Base-by-base conservation (phyloP, 129 eudicot genomes). In the Artemisia argyi region DNA sequence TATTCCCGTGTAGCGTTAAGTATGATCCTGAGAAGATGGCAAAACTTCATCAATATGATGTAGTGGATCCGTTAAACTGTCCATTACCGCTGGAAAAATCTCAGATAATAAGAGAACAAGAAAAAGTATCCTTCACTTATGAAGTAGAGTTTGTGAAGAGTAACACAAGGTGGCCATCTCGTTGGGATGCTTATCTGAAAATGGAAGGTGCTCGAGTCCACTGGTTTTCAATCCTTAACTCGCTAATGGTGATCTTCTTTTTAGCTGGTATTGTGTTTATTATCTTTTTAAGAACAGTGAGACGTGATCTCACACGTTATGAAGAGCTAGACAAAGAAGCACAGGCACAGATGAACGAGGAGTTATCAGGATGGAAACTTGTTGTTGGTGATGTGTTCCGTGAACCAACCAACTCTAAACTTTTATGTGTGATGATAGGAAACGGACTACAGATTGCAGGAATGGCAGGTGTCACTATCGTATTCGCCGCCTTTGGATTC, bases 121-220 rank as follows among this genome's bases (percentile, higher is more conserved):
- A 87, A 50, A 83, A 72, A 74, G 53, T 87, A 26, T 78, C 92
- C 3, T 87, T 87, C 72, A 87, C 81, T 51, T 87, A 87, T 42
- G 88, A 83, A 69, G 92, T 87, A 46, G 86, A 87, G 77, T 87
- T 87, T 81, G 88, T 81, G 78, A 87, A 83, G 68, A 87, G 88
- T 39, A 78, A 87, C 18, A 61, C 79, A 32, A 81, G 80, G 79
- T 87, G 92, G 92, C 92, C 92, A 3, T 87, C 92, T 17, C 82
- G 92, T 35, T 87, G 92, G 92, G 92, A 87, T 76, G 92, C 92
- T 59, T 87, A 87, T 76, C 80, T 87, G 53, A 87, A 79, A 70
- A 87, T 87, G 92, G 92, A 87, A 65, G 92, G 88, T 69, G 86
- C 88, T 19, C 86, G 92, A 22, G 92, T 87, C 30, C 92, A 87